A percentile compares a stretch with the other conserved stretches of the same genome.
Conservation (phyloP, 2,329 filamentous ascomycete genomes). For the Apiospora sp. region DNA sequence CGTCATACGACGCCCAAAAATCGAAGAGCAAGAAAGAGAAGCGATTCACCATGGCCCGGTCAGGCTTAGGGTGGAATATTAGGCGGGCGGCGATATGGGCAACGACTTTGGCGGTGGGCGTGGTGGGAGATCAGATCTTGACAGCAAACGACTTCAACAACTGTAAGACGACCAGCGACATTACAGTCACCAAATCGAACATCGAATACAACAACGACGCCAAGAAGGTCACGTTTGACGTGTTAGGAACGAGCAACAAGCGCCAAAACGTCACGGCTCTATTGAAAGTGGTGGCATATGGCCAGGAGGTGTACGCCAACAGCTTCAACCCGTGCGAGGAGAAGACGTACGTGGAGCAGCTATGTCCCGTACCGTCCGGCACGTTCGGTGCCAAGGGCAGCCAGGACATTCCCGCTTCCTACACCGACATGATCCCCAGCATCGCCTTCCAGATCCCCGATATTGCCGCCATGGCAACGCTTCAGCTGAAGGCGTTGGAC, state of each 20-base stretch:
- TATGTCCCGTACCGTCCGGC: conserved; percentile 87
- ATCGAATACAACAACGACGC: conserved; percentile 81
- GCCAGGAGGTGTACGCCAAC: conserved; percentile 79
- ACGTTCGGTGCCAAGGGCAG: conserved; percentile 76
- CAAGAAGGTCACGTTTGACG: conserved; percentile 79
- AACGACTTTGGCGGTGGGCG: conserved; percentile 52
- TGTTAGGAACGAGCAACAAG: conserved; percentile 77
- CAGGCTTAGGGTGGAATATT: conserved; percentile 40
- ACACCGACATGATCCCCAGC: conserved; percentile 77
- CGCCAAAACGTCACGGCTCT: conserved; percentile 82
- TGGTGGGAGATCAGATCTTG: conserved; percentile 74
- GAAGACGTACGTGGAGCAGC: conserved; percentile 69
- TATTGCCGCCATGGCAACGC: conserved; percentile 83
- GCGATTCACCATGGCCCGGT: conserved; percentile 36
- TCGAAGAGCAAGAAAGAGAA: conserved; percentile 21
- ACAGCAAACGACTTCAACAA: conserved; percentile 81
- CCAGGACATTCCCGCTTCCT: conserved; percentile 75
- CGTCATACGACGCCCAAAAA: background rate
- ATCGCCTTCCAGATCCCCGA: conserved; percentile 94
- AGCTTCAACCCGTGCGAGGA: conserved; percentile 83
- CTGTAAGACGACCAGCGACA: conserved; percentile 67
- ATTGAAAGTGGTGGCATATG: conserved; percentile 84
- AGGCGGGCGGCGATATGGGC: conserved; percentile 44
- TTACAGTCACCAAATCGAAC: conserved; percentile 77
- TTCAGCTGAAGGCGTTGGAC: conserved; percentile 73